Evolutionary conservation across 495 filamentous ascomycete species (phyloP).

Genomic region (Penicillium pulvis): DNA sequence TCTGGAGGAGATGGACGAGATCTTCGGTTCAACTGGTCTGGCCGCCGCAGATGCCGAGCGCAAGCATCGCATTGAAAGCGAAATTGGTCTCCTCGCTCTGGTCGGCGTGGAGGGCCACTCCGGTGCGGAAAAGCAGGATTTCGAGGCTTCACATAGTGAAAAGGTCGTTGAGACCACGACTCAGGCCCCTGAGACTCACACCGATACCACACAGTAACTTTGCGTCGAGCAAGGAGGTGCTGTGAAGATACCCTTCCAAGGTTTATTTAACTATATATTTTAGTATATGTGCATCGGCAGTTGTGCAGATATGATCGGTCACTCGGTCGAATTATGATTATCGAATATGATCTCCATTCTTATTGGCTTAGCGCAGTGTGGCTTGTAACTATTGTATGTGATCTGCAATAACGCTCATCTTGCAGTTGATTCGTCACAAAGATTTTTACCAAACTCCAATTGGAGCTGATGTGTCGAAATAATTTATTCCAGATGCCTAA

Average conservation of each 20-base stretch:
- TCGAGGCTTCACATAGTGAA: constrained; percentile 8
- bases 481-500: not conserved
- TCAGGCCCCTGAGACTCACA: not conserved
- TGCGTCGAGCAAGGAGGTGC: constrained; percentile 6
- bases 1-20: constrained; percentile 57
- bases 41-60: constrained; percentile 34
- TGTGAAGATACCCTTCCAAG: not conserved
- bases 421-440: constrained; percentile 5
- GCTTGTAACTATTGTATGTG: not conserved
- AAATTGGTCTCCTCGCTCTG: constrained; percentile 35
- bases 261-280: not conserved
- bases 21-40: constrained; percentile 47
- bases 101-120: constrained; percentile 25
- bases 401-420: constrained; percentile 2
- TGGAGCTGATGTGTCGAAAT: not conserved
- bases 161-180: constrained; percentile 8
- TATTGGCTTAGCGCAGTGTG: not conserved
- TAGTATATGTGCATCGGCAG: not conserved
- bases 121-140: constrained; percentile 15
- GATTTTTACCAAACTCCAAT: not conserved
- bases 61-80: constrained; percentile 37
- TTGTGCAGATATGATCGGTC: not conserved
- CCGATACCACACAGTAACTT: not conserved
- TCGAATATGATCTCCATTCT: not conserved
- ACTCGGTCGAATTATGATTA: not conserved